Evolutionary conservation across 2,329 filamentous ascomycete species (phyloP).

Genomic region (Diaporthe caulivora): DNA sequence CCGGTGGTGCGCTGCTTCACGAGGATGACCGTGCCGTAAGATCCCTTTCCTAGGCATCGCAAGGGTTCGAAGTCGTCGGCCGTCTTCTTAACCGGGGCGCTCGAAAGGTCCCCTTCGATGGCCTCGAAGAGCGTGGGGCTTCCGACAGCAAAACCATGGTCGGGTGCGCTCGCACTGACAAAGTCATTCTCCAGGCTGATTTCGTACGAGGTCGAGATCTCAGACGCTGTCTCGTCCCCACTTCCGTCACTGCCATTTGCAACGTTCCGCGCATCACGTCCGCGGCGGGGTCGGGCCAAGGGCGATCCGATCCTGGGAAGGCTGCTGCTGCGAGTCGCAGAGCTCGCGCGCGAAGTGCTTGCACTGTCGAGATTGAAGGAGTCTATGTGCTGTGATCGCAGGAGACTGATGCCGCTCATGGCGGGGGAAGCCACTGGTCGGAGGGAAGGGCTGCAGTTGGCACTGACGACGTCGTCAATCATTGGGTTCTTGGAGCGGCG

Average conservation of each 20-base stretch:
- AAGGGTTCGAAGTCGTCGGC: conserved; percentile 91
- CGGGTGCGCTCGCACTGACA: conserved; percentile 73
- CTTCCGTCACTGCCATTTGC: conserved; percentile 66
- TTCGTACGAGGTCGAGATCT: conserved; percentile 84
- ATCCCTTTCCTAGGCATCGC: conserved; percentile 94
- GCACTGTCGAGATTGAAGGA: conserved; percentile 74
- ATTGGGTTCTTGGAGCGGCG: conserved; percentile 54
- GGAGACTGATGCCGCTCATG: conserved; percentile 81
- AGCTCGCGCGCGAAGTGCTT: conserved; percentile 60
- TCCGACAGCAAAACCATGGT: conserved; percentile 45
- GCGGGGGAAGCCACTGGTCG: conserved; percentile 64
- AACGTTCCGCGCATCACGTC: conserved; percentile 46
- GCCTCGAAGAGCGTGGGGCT: conserved; percentile 52
- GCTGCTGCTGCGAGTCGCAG: conserved; percentile 66
- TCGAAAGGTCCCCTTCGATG: conserved; percentile 66
- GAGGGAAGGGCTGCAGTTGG: conserved; percentile 72
- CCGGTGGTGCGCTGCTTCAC: conserved; percentile 92
- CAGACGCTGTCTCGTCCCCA: conserved; percentile 77
- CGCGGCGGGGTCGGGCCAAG: conserved; percentile 44
- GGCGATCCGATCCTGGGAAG: conserved; percentile 51
- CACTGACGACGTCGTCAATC: conserved; percentile 70
- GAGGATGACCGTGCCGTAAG: conserved; percentile 93
- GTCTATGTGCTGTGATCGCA: conserved; percentile 82
- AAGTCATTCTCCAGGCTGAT: conserved; percentile 88
- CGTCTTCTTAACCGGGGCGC: conserved; percentile 82